Evolutionary conservation across 2,329 filamentous ascomycete genomes (phyloP), one percentile per base, ranked within the genome.

Genomic region (Microthyrium microscopicum): DNA sequence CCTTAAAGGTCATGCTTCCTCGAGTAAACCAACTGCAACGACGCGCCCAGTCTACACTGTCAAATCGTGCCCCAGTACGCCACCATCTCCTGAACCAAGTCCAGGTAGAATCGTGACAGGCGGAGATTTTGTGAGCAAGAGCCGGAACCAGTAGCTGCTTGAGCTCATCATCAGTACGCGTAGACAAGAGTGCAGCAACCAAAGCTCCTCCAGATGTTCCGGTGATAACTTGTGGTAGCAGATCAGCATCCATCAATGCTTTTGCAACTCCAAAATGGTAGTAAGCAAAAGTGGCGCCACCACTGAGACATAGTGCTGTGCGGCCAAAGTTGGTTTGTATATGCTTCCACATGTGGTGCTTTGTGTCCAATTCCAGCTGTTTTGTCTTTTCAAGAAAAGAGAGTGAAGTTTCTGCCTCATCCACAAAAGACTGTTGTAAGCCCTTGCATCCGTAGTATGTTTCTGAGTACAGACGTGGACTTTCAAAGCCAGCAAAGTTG

Each of bases 381-480:
- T 69, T 63, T 7, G 77, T 83, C 28, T 68, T 60, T 3, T 76
- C 58, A 8, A 95, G 58, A 40, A 89, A 71, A 33, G 67, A 62
- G 29, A 93, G 62, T 20, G 66, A 68, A 3, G 56, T 66, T 60
- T 79, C 74, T 31, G 79, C 76, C 56, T 95, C 85, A 40, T 94
- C 82, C 28, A 93, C 62, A 48, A 87, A 95, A 35, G 76, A 74
- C 55, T 95, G 89, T 20, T 93, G 81, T 42, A 94, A 57, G 40
- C 89, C 73, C 55, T 98, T 98, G n/a, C 89, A 95, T 20, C 89
- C 89, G 45, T 84, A 93, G 51, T 98, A 98, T 3, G 87, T 92
- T 58, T 95, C 85, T 46, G 82, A 92, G 53, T 98, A 98, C n/a
- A 98, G 59, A 35, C 83, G 70, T 7, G 87, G 74, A 46, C 93